Evolutionary conservation across 768 basidiomycete species (phyloP).

Genomic region (Lactarius indigo): DNA sequence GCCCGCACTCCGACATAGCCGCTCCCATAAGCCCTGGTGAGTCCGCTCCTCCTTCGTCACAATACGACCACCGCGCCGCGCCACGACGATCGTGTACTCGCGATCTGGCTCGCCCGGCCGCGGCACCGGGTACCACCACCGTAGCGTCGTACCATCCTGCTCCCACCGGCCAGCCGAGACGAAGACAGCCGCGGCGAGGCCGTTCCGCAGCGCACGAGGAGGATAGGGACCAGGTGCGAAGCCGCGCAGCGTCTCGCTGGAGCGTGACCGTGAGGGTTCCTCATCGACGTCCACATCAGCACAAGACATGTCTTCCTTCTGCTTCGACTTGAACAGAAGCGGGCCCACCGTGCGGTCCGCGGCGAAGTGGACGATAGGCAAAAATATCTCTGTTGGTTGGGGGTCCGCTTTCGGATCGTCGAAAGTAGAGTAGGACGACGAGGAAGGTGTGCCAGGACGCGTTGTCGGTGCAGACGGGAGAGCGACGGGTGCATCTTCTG

Average conservation of each 20-base stretch:
- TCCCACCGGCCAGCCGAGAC: constrained; percentile 47
- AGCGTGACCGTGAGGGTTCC: constrained; percentile 9
- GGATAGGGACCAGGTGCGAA: constrained; percentile 17
- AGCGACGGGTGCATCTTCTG: constrained; percentile 48
- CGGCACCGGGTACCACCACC: constrained; percentile 39
- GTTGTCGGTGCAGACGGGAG: constrained; percentile 17
- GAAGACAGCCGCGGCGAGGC: constrained; percentile 47
- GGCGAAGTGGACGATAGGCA: constrained; percentile 89
- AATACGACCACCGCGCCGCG: constrained; percentile 33
- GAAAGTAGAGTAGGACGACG: constrained; percentile 22
- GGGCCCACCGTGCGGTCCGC: constrained; percentile 35
- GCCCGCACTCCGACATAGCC: constrained; percentile 12
- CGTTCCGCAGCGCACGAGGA: constrained; percentile 39
- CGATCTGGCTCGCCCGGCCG: constrained; percentile 29
- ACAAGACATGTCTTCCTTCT: constrained; percentile 16
- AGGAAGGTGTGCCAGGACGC: constrained; percentile 23
- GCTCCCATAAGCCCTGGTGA: constrained; percentile 21
- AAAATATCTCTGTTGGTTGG: constrained; percentile 79
- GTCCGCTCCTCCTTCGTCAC: constrained; percentile 26
- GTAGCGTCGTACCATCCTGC: constrained; percentile 47
- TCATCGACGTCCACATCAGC: constrained; percentile 11
- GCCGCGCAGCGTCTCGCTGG: constrained; percentile 25
- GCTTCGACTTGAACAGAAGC: constrained; percentile 7
- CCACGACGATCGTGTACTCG: constrained; percentile 34
- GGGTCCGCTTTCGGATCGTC: constrained; percentile 35